Conservation (phyloP, 2,329 filamentous ascomycete species). For the Pseudogymnoascus sp. region DNA sequence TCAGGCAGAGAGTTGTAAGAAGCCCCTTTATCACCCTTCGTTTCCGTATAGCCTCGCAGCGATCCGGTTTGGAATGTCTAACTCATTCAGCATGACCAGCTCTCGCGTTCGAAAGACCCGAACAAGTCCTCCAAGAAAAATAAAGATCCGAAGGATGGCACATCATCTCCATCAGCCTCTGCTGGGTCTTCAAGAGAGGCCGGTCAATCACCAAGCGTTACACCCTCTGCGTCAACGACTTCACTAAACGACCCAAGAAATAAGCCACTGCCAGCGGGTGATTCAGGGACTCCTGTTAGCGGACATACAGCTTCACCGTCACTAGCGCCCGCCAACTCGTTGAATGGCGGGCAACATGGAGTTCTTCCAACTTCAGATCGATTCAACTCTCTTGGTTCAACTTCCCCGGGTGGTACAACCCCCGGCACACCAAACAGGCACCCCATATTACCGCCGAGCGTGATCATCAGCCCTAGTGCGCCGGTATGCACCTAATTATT, state of each 20-base stretch:
- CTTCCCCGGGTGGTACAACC: constrained; percentile 35
- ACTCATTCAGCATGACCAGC: constrained; percentile 61
- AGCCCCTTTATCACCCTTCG: constrained; percentile 23
- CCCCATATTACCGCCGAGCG: constrained; percentile 66
- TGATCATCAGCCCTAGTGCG: constrained; percentile 89
- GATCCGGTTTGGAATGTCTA: constrained; percentile 29
- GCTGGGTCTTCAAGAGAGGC: constrained; percentile 41
- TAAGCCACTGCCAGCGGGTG: constrained; percentile 62
- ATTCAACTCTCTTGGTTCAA: constrained; percentile 33
- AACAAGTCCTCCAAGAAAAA: constrained; percentile 76
- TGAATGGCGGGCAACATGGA: constrained; percentile 24
- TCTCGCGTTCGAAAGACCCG: constrained; percentile 77
- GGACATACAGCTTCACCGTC: constrained; percentile 20
- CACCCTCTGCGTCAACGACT: constrained; percentile 82
- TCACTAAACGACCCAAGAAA: constrained; percentile 77
- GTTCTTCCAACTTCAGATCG: constrained; percentile 33
- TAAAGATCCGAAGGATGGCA: constrained; percentile 65
- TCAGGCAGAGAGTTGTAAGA: constrained; percentile 92
- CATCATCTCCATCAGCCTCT: constrained; percentile 64
- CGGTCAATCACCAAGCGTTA: constrained; percentile 54
- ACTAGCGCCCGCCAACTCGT: constrained; percentile 24
- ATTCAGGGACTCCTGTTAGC: constrained; percentile 26
- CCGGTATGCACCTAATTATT: constrained; percentile 56
- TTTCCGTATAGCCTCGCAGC: constrained; percentile 13
- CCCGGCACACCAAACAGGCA: constrained; percentile 54